Evolutionary conservation across 2,329 filamentous ascomycete species (phyloP).

Genomic region (Alternaria incomplexa): DNA sequence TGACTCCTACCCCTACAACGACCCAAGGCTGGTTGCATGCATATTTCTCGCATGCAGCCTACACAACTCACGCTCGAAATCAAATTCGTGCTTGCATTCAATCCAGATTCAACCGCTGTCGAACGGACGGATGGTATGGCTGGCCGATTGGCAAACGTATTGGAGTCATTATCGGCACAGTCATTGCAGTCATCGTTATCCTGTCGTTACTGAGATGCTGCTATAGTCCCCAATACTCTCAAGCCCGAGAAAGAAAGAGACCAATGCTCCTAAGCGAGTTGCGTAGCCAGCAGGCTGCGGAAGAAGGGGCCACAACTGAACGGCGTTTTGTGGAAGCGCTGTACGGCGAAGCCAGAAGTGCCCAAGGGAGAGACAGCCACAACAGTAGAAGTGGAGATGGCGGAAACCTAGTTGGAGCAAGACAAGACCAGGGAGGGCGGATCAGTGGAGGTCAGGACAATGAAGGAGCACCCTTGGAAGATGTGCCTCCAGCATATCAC

Average conservation of each 20-base stretch:
- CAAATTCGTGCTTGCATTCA: background rate
- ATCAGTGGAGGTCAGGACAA: background rate
- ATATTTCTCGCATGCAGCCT: background rate
- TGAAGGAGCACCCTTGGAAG: background rate
- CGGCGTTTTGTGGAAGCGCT: background rate
- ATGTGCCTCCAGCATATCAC: conserved; percentile 7
- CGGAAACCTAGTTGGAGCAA: background rate
- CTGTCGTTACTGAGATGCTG: background rate
- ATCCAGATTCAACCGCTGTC: background rate
- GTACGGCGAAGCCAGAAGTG: background rate
- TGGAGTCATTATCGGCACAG: background rate
- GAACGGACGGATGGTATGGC: background rate
- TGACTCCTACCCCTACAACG: background rate
- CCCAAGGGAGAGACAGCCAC: background rate
- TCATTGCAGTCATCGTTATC: background rate
- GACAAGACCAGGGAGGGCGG: background rate
- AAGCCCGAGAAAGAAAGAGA: background rate
- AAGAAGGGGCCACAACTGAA: background rate
- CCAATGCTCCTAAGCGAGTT: background rate
- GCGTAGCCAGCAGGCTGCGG: background rate
- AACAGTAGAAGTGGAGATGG: background rate
- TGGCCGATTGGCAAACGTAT: background rate
- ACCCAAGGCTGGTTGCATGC: background rate
- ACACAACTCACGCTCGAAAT: background rate
- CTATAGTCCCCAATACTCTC: background rate